These are phyloP conservation scores for Talinum fruticosum DNA, from an alignment of 148 eudicot genomes.

Conservation along the genomic window DNA sequence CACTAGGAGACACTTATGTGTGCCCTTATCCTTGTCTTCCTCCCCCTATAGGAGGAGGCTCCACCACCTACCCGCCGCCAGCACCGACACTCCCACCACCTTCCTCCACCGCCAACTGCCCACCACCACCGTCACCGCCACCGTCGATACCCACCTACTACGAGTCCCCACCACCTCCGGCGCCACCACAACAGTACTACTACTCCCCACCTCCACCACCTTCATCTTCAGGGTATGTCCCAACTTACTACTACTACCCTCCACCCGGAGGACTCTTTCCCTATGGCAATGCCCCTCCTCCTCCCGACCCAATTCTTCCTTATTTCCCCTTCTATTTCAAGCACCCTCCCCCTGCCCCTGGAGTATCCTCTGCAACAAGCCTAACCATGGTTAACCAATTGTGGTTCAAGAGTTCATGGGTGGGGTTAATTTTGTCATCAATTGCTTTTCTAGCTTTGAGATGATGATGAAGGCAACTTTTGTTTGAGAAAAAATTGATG, in stretches of 20 bases:
- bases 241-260: slow-evolving; percentile 25
- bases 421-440: slow-evolving; percentile 4
- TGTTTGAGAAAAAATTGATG: not conserved
- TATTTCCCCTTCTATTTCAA: slow-evolving; percentile 29
- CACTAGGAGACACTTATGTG: slow-evolving; percentile 31
- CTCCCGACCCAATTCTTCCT: slow-evolving; percentile 35
- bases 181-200: slow-evolving; percentile 19
- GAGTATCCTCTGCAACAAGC: slow-evolving; percentile 20
- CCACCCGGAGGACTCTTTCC: slow-evolving; percentile 13
- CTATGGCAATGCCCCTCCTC: slow-evolving; percentile 33
- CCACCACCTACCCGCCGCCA: slow-evolving; percentile 18
- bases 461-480: not conserved
- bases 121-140: slow-evolving; percentile 27
- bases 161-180: slow-evolving; percentile 27
- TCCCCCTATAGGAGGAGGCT: slow-evolving; percentile 21
- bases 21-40: slow-evolving; percentile 38
- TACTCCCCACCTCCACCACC: slow-evolving; percentile 29
- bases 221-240: slow-evolving; percentile 18
- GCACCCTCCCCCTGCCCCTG: slow-evolving; percentile 20
- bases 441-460: slow-evolving; percentile 8
- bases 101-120: slow-evolving; percentile 26
- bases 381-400: not conserved
- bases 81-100: slow-evolving; percentile 22
- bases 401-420: not conserved
- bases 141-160: slow-evolving; percentile 15